A percentile compares a stretch with the other conserved stretches of the same genome.
These are phyloP conservation scores for Collybia mongolica DNA, from an alignment of 768 basidiomycete species.

Conservation along the genomic window DNA sequence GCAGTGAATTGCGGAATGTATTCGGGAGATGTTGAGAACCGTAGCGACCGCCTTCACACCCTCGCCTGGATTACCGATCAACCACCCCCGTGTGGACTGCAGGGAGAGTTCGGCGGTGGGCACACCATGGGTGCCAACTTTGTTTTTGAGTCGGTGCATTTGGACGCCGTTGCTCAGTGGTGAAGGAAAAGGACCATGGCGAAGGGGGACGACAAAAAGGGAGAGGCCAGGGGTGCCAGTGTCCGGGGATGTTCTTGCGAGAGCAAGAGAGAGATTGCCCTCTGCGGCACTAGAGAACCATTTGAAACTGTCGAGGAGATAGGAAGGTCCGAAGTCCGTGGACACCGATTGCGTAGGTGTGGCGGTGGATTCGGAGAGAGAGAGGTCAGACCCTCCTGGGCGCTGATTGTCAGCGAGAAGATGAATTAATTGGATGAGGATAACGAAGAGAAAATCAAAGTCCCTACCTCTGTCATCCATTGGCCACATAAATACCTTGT, in stretches of 20 bases:
- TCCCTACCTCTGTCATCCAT: slow-evolving; percentile 77
- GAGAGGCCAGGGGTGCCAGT: slow-evolving; percentile 73
- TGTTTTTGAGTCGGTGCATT: slow-evolving; percentile 75
- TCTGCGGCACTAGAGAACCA: slow-evolving; percentile 88
- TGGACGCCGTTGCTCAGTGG: slow-evolving; percentile 62
- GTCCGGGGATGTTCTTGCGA: slow-evolving; percentile 67
- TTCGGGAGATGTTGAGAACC: slow-evolving; percentile 75
- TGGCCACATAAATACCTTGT: slow-evolving; percentile 72
- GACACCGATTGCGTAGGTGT: slow-evolving; percentile 38
- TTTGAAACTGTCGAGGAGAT: slow-evolving; percentile 68
- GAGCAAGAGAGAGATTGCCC: slow-evolving; percentile 65
- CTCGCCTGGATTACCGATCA: slow-evolving; percentile 53
- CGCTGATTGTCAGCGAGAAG: slow-evolving; percentile 52
- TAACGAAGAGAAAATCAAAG: slow-evolving; percentile 22
- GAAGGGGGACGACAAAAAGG: slow-evolving; percentile 60
- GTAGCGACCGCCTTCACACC: slow-evolving; percentile 72
- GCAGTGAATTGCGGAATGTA: slow-evolving; percentile 59
- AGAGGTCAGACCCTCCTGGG: slow-evolving; percentile 75
- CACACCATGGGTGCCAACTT: slow-evolving; percentile 70
- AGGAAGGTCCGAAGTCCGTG: slow-evolving; percentile 45
- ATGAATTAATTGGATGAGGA: slow-evolving; percentile 33
- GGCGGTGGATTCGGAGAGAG: slow-evolving; percentile 66
- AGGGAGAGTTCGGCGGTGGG: slow-evolving; percentile 77
- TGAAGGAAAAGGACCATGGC: slow-evolving; percentile 37
- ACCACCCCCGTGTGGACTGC: slow-evolving; percentile 56